phyloP scores from a whole-genome alignment of 1,284 basidiomycete species.

The Hemileia vastatrix region DNA sequence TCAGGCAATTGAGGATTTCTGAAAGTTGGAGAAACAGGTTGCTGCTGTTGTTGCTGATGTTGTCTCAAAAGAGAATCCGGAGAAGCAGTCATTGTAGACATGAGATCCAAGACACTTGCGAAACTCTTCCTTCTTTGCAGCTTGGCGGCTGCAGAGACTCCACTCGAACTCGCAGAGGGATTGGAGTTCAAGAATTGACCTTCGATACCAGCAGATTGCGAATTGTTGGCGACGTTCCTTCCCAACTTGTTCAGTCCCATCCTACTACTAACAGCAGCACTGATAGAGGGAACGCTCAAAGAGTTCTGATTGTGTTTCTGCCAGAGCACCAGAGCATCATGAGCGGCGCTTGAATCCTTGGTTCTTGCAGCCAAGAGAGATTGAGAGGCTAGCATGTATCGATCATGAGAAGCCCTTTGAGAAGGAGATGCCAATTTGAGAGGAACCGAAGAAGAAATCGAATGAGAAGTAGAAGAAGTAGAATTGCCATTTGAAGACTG shows the following conservation, averaged over 20 bases:
- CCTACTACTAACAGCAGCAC: neutral
- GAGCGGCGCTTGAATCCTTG: neutral
- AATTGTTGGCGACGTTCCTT: neutral
- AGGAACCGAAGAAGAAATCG: too few relatives aligned
- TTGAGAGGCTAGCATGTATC: conserved; percentile 40
- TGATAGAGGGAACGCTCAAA: neutral
- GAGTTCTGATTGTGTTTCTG: neutral
- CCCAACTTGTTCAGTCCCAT: neutral
- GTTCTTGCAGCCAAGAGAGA: conserved; percentile 6
- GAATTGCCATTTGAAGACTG: too few relatives aligned
- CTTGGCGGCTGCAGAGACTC: neutral
- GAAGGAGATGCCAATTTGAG: too few relatives aligned
- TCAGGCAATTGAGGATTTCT: neutral
- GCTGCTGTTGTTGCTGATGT: neutral
- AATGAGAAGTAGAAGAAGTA: too few relatives aligned
- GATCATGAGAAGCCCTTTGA: conserved; percentile 35
- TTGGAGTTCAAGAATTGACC: neutral
- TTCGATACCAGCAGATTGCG: neutral
- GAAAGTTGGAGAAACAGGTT: neutral
- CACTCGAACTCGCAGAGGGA: neutral
- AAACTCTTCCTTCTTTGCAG: neutral
- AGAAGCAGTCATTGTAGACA: neutral
- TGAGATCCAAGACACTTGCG: neutral
- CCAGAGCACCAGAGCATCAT: neutral
- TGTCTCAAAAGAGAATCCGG: neutral